A percentile compares a stretch with the other conserved stretches of the same genome.
Evolutionary conservation across 768 basidiomycete genomes (phyloP).

Genomic region (Filobasidium wieringae): DNA sequence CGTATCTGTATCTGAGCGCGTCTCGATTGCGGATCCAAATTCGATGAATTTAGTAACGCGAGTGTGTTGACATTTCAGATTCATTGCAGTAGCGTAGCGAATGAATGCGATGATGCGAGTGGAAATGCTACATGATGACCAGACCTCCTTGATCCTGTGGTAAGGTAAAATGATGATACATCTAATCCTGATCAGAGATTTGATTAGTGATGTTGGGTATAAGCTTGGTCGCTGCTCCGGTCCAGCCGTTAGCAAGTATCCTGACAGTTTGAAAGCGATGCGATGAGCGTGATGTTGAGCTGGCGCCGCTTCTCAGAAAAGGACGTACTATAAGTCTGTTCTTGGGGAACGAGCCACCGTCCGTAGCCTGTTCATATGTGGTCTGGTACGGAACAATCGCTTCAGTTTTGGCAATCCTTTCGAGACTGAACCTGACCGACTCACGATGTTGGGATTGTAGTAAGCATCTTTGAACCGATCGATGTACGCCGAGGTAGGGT

Average conservation of each 20-base stretch:
- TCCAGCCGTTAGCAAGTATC: not conserved
- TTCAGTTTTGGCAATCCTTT: not conserved
- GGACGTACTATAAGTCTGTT: conserved; percentile 12
- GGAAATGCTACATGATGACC: too few relatives aligned
- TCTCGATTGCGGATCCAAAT: too few relatives aligned
- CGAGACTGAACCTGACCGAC: not conserved
- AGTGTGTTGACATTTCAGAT: too few relatives aligned
- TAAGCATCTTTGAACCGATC: conserved; percentile 42
- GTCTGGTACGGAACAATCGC: not conserved
- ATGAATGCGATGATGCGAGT: too few relatives aligned
- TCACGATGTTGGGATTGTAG: conserved; percentile 32
- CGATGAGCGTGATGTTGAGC: not conserved
- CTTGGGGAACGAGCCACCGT: conserved; percentile 7
- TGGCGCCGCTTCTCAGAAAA: not conserved
- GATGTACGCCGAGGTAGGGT: conserved; percentile 66
- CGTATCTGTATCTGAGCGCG: too few relatives aligned
- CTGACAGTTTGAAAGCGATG: not conserved
- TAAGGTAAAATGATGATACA: too few relatives aligned
- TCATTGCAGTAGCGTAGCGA: too few relatives aligned
- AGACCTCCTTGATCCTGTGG: not conserved
- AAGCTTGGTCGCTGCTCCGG: not conserved
- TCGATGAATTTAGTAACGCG: too few relatives aligned
- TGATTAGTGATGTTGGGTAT: not conserved
- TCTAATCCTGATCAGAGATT: not conserved
- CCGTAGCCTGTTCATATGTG: conserved; percentile 15